Evolutionary conservation across 768 basidiomycete genomes (phyloP), one percentile per base, ranked within the genome.

Genomic region (Leucosporidium creatinivorum): DNA sequence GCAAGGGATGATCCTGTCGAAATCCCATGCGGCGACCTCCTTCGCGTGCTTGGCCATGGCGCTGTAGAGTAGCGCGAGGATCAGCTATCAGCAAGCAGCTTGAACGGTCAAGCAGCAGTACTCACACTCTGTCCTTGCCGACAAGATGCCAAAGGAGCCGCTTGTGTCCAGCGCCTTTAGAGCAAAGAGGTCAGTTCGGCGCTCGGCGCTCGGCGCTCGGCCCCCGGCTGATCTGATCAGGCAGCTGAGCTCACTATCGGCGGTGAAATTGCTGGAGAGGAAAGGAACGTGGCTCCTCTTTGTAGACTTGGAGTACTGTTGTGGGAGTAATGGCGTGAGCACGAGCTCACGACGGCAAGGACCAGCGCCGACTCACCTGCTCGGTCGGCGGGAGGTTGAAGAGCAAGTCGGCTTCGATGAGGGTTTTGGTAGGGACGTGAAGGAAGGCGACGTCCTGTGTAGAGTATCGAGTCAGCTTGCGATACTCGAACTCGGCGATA

Each of bases 391-490:
- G 89, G 18, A 93, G 80, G 79, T 93, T 93, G 80, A 91, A 84
- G 4, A 93, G 77, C 54, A 93, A 80, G 77, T 96, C 92, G 3
- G 89, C 92, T 76, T 87, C 81, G 56, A 93, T 83, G 55, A 93
- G 79, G 0, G 86, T 84, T 76, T 85, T 88, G 19, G 86, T 87
- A 0, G 83, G 80, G 18, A 80, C 78, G 74, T 94, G 91, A 66
- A 87, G 83, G 78, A 90, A 91, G 0, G 90, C 89, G 19, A 93
- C 84, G 62, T 93, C 91, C 75, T 89, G 87, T 75, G 89, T 89
- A 68, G 3, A 12, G 13, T 13, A 23, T 31, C 33, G 23, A 23
- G 15, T 19, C 33, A 26, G 4, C 48, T 44, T 17, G 28, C 21
- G 61, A 23, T 1, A 10, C 44, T 33, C 31, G 30, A 25, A 30